A percentile compares a stretch with the other conserved stretches of the same genome.
Evolutionary conservation across 2,329 filamentous ascomycete genomes (phyloP).

Genomic region (Fusarium torulosum): DNA sequence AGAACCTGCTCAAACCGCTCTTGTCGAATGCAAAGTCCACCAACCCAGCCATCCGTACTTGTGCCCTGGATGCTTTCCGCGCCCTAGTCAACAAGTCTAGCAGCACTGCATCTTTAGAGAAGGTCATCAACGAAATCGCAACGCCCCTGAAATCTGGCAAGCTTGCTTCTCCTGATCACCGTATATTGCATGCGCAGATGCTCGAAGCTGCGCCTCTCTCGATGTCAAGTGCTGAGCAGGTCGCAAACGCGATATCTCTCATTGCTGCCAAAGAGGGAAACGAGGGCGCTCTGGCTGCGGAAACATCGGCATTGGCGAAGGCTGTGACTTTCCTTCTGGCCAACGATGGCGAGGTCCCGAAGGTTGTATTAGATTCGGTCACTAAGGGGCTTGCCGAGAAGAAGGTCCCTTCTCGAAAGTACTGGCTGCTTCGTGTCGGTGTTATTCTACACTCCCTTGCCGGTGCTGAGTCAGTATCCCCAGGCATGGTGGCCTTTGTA

Average conservation of each 20-base stretch:
- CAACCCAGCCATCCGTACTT: constrained; percentile 80
- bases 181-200: constrained; percentile 85
- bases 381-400: constrained; percentile 89
- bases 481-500: constrained; percentile 62
- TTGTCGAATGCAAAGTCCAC: constrained; percentile 93
- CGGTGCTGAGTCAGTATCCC: constrained; percentile 60
- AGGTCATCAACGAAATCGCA: constrained; percentile 82
- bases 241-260: constrained; percentile 74
- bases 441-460: constrained; percentile 73
- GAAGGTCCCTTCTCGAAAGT: constrained; percentile 78
- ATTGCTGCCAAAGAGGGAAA: constrained; percentile 88
- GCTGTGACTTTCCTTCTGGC: constrained; percentile 73
- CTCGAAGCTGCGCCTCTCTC: constrained; percentile 74
- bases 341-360: constrained; percentile 72
- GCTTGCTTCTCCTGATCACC: constrained; percentile 85
- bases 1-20: constrained; percentile 84
- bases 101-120: constrained; percentile 70
- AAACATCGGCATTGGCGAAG: constrained; percentile 77
- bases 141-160: constrained; percentile 86
- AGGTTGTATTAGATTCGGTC: constrained; percentile 76
- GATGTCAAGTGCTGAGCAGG: constrained; percentile 71
- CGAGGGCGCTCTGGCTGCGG: constrained; percentile 81
- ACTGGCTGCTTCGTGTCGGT: constrained; percentile 83
- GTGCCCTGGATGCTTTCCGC: constrained; percentile 80
- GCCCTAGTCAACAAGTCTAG: constrained; percentile 73